Base-by-base conservation (phyloP, 805 yeast species). In the Yamadazyma endophytica region DNA sequence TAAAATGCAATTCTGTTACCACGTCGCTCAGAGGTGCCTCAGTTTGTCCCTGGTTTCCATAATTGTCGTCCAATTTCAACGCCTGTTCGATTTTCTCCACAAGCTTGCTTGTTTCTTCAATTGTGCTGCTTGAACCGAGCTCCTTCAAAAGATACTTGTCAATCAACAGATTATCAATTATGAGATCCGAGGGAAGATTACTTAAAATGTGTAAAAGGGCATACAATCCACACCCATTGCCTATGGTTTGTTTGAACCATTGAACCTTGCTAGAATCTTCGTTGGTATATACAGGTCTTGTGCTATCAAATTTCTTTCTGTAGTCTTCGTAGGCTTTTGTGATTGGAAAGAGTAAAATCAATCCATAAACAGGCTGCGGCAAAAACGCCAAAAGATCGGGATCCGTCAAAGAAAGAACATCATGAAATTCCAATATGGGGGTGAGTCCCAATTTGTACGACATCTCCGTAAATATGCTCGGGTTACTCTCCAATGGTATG, bases 141-240 rank as follows among this genome's bases (percentile, higher is more conserved):
- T 43, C 25, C 2, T 33, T 14, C 16, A 46, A 17, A 17, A 59
- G 44, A 16, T 43, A 38, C 15, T 44, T 41, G 24, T 50, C 43
- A 16, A 61, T 31, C 3, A 54, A 29, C 60, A 56, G 62, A 31
- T 67, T 61, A 6, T 58, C 46, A 12, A 73, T 56, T 6, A 73
- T 54, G 19, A 73, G 53, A 15, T 70, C 74, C 4, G 47, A 36
- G 1, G 78, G 73, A 28, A 75, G 44, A 42, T 75, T 75, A 19
- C 65, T 43, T 21, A 74, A 47, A 1, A 62, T 40, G 47, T 90
- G 97, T 14, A 90, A 60, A 27, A 92, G 54, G 0, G 96, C 97
- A 56, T 83, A 86, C 19, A 94, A 70, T 4, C 98, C 98, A 61
- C 98, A 90, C 0, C 95, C 94, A 52, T 90, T 90, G 40, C 74